Base-by-base conservation (phyloP, 1,139 yeast species). In the Candida pseudoviswanathii region DNA sequence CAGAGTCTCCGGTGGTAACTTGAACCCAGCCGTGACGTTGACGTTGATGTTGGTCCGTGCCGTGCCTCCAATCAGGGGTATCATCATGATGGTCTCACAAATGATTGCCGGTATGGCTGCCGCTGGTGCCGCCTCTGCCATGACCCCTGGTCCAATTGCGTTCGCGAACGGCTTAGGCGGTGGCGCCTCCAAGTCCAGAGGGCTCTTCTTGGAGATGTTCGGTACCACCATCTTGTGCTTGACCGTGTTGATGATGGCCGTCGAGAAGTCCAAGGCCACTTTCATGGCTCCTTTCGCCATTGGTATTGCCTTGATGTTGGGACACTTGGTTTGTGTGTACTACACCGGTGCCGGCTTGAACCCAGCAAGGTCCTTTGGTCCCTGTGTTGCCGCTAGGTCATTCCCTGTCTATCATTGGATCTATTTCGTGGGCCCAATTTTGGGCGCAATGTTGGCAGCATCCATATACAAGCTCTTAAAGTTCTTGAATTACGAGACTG, bases 301-400 rank as follows among this genome's bases (percentile, higher is more conserved):
- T 71, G 96, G 97, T 67, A 68, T 89, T 54, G 80, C 96, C 24
- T 77, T 90, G 59, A 86, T 90, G 74, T 73, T 89, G 61, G 96
- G 88, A 41, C 96, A 90, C 67, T 81, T 89, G 77, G 78, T 88
- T 58, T 81, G 88, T 66, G 89, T 90, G 53, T 88, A 80, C 80
- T 87, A 82, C 75, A 87, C 96, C 49, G 96, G 96, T 66, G 96
- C 96, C 41, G 96, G 96, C 65, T 77, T 89, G 64, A 89, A 89
- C 78, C 96, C 96, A 49, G 96, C 96, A 45, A 84, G 97, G 75
- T 75, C 90, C 31, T 81, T 90, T 54, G 97, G 97, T 63, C 96
- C 96, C 49, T 80, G 85, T 66, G 77, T 89, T 53, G 96, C 92
- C 51, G 79, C 80, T 50, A 73, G 70, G 51, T 74, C 80, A 34